Conservation (phyloP, 108 stramenopile species). For the Cylindrotheca fusiformis region DNA sequence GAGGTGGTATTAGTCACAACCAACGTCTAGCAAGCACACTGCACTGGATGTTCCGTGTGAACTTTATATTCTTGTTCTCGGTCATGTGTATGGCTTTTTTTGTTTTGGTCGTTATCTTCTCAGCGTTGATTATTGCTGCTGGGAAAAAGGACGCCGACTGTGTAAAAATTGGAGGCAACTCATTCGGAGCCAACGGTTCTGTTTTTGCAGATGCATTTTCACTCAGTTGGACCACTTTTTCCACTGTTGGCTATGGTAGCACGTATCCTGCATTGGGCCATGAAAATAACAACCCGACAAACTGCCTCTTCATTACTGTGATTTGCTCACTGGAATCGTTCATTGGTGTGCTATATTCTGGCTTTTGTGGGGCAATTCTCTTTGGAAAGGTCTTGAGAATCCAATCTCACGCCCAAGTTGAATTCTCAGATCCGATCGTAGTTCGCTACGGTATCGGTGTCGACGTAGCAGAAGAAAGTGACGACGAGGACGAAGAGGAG, state of each 20-base stretch:
- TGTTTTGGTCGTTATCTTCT: slow-evolving; percentile 33
- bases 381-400: slow-evolving; percentile 77
- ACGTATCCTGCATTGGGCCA: slow-evolving; percentile 60
- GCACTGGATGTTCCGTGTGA: slow-evolving; percentile 64
- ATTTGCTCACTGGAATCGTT: slow-evolving; percentile 71
- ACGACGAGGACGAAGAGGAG: slow-evolving; percentile 24
- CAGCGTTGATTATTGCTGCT: slow-evolving; percentile 34
- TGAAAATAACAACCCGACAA: slow-evolving; percentile 34
- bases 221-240: slow-evolving; percentile 77
- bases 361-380: slow-evolving; percentile 74
- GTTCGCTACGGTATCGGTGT: slow-evolving; percentile 71
- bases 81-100: slow-evolving; percentile 44
- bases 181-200: slow-evolving; percentile 17
- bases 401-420: slow-evolving; percentile 65
- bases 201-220: slow-evolving; percentile 62
- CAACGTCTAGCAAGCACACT: slow-evolving; percentile 39
- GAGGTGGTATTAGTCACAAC: slow-evolving; percentile 29
- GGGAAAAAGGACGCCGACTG: slow-evolving; percentile 36
- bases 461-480: slow-evolving; percentile 19
- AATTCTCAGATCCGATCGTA: slow-evolving; percentile 72
- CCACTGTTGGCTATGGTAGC: slow-evolving; percentile 70
- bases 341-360: slow-evolving; percentile 68
- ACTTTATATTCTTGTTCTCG: slow-evolving; percentile 41
- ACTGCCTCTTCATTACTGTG: slow-evolving; percentile 53
- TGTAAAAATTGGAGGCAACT: slow-evolving; percentile 32